Conservation (phyloP, 2,329 filamentous ascomycete species). For the Trichoderma sp. region DNA sequence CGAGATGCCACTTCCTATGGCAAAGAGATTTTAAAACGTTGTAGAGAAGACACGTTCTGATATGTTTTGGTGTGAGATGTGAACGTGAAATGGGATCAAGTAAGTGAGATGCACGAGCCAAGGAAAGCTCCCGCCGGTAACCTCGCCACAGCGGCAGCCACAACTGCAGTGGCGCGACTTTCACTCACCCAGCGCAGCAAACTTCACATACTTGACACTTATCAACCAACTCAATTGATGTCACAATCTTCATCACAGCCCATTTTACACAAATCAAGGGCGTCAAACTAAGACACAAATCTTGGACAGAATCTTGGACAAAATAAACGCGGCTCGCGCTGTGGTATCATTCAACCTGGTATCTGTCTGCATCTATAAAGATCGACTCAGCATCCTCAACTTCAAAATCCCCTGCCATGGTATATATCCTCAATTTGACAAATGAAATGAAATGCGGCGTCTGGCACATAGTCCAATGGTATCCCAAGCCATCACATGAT, state of each 20-base stretch:
- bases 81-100: neutral
- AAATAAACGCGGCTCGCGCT: slow-evolving; percentile 23
- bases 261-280: neutral
- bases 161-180: neutral
- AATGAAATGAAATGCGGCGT: slow-evolving; percentile 23
- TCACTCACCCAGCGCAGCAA: neutral
- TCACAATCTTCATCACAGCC: neutral
- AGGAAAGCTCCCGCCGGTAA: neutral
- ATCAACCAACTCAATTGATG: neutral
- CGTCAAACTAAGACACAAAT: neutral
- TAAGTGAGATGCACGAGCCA: neutral
- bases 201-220: neutral
- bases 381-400: slow-evolving; percentile 20
- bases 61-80: too few relatives aligned
- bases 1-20: neutral
- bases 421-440: slow-evolving; percentile 20
- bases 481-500: slow-evolving; percentile 15
- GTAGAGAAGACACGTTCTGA: neutral
- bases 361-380: slow-evolving; percentile 22
- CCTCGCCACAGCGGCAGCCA: slow-evolving; percentile 6
- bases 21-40: neutral
- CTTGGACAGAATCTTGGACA: slow-evolving; percentile 7
- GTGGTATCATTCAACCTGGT: slow-evolving; percentile 25
- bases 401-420: slow-evolving; percentile 1
- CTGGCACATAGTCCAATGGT: slow-evolving; percentile 7